These are phyloP conservation scores for Manihot esculenta DNA, from an alignment of 441 rosid genomes.

Conservation along the genomic window DNA sequence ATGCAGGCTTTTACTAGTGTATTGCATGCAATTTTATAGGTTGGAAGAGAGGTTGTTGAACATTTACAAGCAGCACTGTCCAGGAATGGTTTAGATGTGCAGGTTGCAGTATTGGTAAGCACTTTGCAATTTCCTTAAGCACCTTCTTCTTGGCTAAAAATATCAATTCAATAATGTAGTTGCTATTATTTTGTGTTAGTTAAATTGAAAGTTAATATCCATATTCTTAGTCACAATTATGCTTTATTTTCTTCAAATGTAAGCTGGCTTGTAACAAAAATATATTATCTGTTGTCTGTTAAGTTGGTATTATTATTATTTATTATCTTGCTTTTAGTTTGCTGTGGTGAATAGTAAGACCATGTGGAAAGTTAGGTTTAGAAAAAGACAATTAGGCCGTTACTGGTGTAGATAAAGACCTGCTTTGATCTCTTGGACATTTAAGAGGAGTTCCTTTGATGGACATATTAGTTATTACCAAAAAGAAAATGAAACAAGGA, in stretches of 20 bases:
- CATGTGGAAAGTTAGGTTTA: neutral
- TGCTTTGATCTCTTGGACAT: neutral
- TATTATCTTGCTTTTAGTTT: neutral
- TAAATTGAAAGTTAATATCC: too few species aligned
- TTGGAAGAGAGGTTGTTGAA: conserved; percentile 65
- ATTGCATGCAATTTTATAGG: conserved; percentile 41
- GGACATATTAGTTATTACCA: neutral
- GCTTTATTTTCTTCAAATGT: too few species aligned
- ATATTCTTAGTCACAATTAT: too few species aligned
- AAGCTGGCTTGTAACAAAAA: too few species aligned
- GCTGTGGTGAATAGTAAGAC: conserved; percentile 2
- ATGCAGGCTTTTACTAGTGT: neutral
- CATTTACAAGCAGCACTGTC: conserved; percentile 55
- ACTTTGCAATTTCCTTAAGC: conserved; percentile 6
- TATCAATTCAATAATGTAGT: too few species aligned
- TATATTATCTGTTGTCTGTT: too few species aligned
- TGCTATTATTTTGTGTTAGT: too few species aligned
- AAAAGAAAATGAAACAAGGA: neutral
- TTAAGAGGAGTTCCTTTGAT: neutral
- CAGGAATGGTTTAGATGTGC: conserved; percentile 61
- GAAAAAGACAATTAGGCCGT: neutral
- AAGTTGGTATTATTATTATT: neutral
- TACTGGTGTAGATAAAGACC: neutral
- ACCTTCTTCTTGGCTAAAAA: neutral
- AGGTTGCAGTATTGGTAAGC: conserved; percentile 68